phyloP scores from a whole-genome alignment of 2,329 filamentous ascomycete species.

The Penicillium sp. region DNA sequence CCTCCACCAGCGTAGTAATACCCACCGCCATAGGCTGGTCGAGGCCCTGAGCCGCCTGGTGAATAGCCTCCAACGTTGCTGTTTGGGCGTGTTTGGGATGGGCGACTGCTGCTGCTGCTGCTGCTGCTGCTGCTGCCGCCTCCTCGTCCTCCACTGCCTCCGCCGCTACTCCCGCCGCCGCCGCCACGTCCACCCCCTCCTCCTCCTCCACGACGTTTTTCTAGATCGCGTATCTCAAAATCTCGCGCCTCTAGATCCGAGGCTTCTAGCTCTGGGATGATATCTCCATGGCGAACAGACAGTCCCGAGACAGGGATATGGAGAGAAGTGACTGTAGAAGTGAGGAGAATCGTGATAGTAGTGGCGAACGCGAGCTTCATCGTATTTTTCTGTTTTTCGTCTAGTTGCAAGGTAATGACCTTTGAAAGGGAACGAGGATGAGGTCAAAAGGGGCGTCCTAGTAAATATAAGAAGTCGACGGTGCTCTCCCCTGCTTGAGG shows the following conservation, averaged over 20 bases:
- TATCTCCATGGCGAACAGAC: conserved; percentile 23
- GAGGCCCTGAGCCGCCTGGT: conserved; percentile 45
- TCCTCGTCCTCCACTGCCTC: conserved; percentile 27
- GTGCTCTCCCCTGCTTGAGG: not conserved
- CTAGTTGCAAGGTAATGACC: not conserved
- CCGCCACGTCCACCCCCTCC: conserved; percentile 41
- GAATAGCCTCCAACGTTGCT: conserved; percentile 40
- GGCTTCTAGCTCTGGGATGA: conserved; percentile 20
- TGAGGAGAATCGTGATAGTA: conserved; percentile 36
- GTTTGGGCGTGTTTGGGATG: conserved; percentile 24
- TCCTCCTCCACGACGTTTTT: conserved; percentile 58
- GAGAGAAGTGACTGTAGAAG: conserved; percentile 34
- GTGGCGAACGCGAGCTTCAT: conserved; percentile 41
- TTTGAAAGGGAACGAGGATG: not conserved
- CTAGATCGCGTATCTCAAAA: conserved; percentile 33
- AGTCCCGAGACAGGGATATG: conserved; percentile 33
- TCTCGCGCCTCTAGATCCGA: conserved; percentile 50
- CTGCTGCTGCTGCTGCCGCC: conserved; percentile 27
- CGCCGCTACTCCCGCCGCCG: conserved; percentile 26
- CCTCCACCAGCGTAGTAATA: conserved; percentile 62
- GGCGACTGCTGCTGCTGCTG: conserved; percentile 24
- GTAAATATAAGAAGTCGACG: not conserved
- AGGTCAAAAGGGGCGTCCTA: not conserved
- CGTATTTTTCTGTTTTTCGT: not conserved
- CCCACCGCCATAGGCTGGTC: conserved; percentile 55